These are phyloP conservation scores for Penicillium robsamsonii DNA, from an alignment of 495 filamentous ascomycete genomes.

Conservation along the genomic window DNA sequence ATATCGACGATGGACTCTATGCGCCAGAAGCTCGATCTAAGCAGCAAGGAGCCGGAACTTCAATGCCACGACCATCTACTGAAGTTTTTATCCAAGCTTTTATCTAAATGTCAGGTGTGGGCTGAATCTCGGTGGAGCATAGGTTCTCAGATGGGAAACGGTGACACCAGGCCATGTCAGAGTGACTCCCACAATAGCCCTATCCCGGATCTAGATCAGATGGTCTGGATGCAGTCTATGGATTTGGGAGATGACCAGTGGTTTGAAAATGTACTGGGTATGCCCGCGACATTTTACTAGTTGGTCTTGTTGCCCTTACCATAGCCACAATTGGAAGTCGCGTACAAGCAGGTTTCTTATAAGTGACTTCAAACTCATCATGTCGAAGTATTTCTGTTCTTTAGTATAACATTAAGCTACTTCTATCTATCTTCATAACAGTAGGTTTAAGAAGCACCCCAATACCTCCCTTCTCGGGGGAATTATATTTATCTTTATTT, in stretches of 20 bases:
- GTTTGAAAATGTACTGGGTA: conserved; percentile 28
- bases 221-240: conserved; percentile 32
- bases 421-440: too few relatives aligned
- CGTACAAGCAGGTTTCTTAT: too few relatives aligned
- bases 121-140: conserved; percentile 18
- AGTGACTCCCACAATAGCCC: conserved; percentile 7
- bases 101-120: conserved; percentile 26
- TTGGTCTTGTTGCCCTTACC: too few relatives aligned
- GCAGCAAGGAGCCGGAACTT: conserved; percentile 26
- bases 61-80: conserved; percentile 31
- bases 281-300: conserved; percentile 13
- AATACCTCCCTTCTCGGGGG: too few relatives aligned
- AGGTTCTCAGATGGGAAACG: conserved; percentile 5
- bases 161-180: background rate
- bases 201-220: conserved; percentile 29
- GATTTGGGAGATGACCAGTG: conserved; percentile 31
- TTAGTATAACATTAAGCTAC: too few relatives aligned
- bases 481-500: too few relatives aligned
- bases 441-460: too few relatives aligned
- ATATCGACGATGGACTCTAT: conserved; percentile 30
- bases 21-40: conserved; percentile 22
- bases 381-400: too few relatives aligned
- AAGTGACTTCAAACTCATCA: too few relatives aligned
- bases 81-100: conserved; percentile 26
- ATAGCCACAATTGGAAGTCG: too few relatives aligned